Conservation (phyloP, 805 yeast genomes). For the Sporopachydermia lactativora region DNA sequence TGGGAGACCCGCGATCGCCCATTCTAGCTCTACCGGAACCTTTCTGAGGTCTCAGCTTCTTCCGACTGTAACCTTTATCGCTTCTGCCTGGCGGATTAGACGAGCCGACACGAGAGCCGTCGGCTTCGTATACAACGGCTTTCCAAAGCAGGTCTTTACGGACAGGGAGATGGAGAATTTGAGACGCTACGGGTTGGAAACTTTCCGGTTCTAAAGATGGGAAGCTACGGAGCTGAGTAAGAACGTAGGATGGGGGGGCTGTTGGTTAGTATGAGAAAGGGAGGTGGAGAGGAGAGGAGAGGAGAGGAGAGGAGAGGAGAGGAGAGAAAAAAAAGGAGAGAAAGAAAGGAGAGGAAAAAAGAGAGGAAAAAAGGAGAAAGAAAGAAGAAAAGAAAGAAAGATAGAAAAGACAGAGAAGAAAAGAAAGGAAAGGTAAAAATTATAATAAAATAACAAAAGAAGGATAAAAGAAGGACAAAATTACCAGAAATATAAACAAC, state of each 20-base stretch:
- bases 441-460: no score
- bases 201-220: constrained; percentile 83
- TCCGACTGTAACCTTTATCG: constrained; percentile 73
- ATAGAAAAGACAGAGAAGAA: no score
- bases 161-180: constrained; percentile 57
- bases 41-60: constrained; percentile 77
- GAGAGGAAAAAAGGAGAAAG: no score
- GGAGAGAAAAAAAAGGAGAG: no score
- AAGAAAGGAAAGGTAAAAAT: no score
- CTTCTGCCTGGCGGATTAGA: constrained; percentile 78
- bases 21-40: constrained; percentile 92
- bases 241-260: constrained; percentile 52
- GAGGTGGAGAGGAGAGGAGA: no score
- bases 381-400: no score
- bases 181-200: constrained; percentile 61
- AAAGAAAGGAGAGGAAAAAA: no score
- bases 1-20: constrained; percentile 94
- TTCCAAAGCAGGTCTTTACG: constrained; percentile 91
- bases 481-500: no score
- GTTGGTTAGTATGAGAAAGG: no score
- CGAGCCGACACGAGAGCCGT: constrained; percentile 78
- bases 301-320: no score
- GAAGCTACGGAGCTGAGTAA: constrained; percentile 67
- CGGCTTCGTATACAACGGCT: constrained; percentile 88
- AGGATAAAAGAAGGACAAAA: no score